These are phyloP conservation scores for Pseudogymnoascus sp. DNA, from an alignment of 2,329 filamentous ascomycete genomes.

Conservation along the genomic window DNA sequence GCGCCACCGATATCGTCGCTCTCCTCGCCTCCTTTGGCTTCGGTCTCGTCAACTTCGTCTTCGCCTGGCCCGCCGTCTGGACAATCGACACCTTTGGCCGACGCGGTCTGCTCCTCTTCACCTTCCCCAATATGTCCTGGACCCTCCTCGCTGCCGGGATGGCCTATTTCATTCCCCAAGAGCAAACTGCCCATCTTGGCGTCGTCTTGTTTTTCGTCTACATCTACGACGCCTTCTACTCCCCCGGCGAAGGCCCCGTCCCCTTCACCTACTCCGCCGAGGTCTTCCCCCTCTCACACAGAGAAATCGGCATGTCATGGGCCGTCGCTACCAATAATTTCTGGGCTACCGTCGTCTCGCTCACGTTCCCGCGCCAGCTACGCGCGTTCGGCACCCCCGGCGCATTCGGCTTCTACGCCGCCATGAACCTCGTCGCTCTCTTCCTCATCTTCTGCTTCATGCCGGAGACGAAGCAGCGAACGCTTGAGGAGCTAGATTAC, in stretches of 20 bases:
- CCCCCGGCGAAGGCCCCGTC: slow-evolving; percentile 54
- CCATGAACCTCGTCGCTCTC: slow-evolving; percentile 47
- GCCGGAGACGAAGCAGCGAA: slow-evolving; percentile 48
- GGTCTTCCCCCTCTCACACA: slow-evolving; percentile 55
- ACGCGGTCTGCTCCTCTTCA: slow-evolving; percentile 53
- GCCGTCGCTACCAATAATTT: slow-evolving; percentile 54
- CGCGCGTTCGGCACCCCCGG: slow-evolving; percentile 27
- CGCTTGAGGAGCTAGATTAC: slow-evolving; percentile 35
- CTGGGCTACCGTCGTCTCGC: slow-evolving; percentile 54
- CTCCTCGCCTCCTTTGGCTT: slow-evolving; percentile 58
- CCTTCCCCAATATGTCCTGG: slow-evolving; percentile 61
- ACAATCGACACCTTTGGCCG: slow-evolving; percentile 63
- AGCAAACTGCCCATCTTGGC: slow-evolving; percentile 37
- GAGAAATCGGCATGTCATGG: slow-evolving; percentile 57
- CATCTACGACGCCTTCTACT: slow-evolving; percentile 59
- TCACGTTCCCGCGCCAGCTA: slow-evolving; percentile 34
- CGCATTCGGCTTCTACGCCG: slow-evolving; percentile 47
- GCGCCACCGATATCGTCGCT: slow-evolving; percentile 46
- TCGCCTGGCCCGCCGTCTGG: slow-evolving; percentile 60
- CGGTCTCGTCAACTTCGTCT: slow-evolving; percentile 54
- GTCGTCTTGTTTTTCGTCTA: slow-evolving; percentile 56
- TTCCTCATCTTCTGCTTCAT: slow-evolving; percentile 49
- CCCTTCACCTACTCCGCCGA: slow-evolving; percentile 56
- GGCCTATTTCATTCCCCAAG: slow-evolving; percentile 41
- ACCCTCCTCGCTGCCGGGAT: slow-evolving; percentile 56